Evolutionary conservation across 2,329 filamentous ascomycete species (phyloP), one percentile per base, ranked within the genome.

Genomic region (Leptographium flavum): DNA sequence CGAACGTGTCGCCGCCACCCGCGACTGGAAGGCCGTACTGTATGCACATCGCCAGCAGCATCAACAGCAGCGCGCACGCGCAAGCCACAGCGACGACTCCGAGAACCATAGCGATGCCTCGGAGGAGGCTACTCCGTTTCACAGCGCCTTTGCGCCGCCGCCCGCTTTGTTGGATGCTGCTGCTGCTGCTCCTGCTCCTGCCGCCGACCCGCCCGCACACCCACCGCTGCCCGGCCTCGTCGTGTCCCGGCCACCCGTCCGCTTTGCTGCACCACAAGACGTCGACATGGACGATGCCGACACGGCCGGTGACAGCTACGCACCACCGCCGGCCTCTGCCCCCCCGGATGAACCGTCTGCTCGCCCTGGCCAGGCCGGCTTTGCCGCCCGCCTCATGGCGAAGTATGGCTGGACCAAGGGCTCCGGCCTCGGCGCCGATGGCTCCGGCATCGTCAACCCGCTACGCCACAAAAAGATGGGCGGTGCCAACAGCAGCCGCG

Each of bases 371-470:
- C 84, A 94, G 60, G 75, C 79, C 52, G 84, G 81, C 43, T 94
- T 94, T 60, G 92, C 87, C 0, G 77, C 87, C 53, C 82, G 87
- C 30, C 74, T 96, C 46, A 87, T 98, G 78, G 75, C 78, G 49
- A 96, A 95, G 60, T 92, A 94, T 64, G 92, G 92, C 45, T 96
- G 88, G 85, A 81, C 79, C 31, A 82, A 88, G 56, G 92, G 92
- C 22, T 74, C 81, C 50, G 92, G 92, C 19, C 76, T 98, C 4
- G 92, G 92, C 53, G 87, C 86, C 15, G 75, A 81, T 50, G 79
- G 78, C 28, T 78, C 79, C 42, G 92, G 92, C 49, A 95, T 98
- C 55, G 72, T 86, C 45, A 85, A 87, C 21, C 85, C 88, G 5
- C 68, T 98, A 4, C 78, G 79, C n/a, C 81, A 92, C 55, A 94